Evolutionary conservation across 23 red algal species (phyloP), one percentile per base, ranked within the genome.

Genomic region (Gracilaria gracilis): DNA sequence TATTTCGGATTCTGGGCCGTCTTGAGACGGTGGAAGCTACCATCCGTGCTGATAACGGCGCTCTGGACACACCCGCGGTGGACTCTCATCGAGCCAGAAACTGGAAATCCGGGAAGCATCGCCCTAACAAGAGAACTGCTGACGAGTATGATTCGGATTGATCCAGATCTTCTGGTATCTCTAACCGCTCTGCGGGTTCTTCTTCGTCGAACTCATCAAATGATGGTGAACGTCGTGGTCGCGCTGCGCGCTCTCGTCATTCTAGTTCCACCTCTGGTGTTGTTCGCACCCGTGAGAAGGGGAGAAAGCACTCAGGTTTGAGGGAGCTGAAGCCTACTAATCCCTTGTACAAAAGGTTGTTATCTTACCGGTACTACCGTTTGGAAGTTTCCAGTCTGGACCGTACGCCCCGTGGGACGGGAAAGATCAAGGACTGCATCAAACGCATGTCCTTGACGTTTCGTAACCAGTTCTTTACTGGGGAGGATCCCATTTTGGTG

Each of bases 311-410:
- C 51, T 20, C 59, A 14, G 80, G 80, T n/a, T 42, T 84, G 0
- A 84, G 37, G 80, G 80, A 67, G 37, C 27, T 84, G 33, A 35
- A 27, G 57, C 57, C 3, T 9, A 58, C 80, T 0, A 84, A 84
- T 27, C 80, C 80, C 32, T 28, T 84, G 0, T 84, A 39, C 62
- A 47, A 25, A 0, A 64, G 62, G 16, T 15, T 84, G 12, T 9
- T 67, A 7, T 47, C 55, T 67, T 84, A 84, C 59, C 80, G 80
- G 8, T 62, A 46, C 62, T 84, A 67, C 57, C 59, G 57, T 27
- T 38, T 84, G 53, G 7, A 67, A 23, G 62, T 67, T 20, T 65
- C 80, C 53, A 35, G 34, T 12, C 27, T 62, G n/a, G 17, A 67
- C 9, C 1, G 1, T 38, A 23, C 57, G 20, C 54, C 53, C 24